Conservation (phyloP, 495 filamentous ascomycete species). For the Daldinia caldariorum region DNA sequence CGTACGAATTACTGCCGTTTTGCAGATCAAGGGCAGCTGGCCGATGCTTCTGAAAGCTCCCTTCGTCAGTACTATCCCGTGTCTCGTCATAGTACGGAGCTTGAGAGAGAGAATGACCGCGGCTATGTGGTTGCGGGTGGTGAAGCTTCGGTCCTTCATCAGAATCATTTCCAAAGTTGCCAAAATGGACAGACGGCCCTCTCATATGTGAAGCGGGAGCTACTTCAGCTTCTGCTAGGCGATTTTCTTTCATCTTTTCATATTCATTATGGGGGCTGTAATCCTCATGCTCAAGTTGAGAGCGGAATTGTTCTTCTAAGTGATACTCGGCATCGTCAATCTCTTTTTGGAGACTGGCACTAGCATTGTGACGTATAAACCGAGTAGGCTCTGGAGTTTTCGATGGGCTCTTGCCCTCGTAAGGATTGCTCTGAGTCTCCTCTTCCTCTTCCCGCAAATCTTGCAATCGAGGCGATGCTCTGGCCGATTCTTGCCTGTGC, state of each 20-base stretch:
- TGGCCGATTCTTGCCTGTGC: slow-evolving; percentile 59
- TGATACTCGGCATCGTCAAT: slow-evolving; percentile 88
- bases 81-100: slow-evolving; percentile 58
- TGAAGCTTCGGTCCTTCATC: slow-evolving; percentile 62
- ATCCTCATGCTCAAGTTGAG: slow-evolving; percentile 73
- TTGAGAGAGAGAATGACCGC: slow-evolving; percentile 66
- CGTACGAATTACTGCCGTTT: slow-evolving; percentile 64
- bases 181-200: slow-evolving; percentile 57
- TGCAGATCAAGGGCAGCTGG: slow-evolving; percentile 46
- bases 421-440: slow-evolving; percentile 54
- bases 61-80: slow-evolving; percentile 48
- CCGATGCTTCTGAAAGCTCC: slow-evolving; percentile 46
- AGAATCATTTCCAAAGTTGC: slow-evolving; percentile 56
- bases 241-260: slow-evolving; percentile 43
- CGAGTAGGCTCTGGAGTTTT: slow-evolving; percentile 58
- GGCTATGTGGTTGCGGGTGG: slow-evolving; percentile 69
- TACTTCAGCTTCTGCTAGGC: slow-evolving; percentile 29
- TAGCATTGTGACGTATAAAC: slow-evolving; percentile 55
- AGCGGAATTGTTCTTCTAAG: slow-evolving; percentile 75
- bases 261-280: slow-evolving; percentile 64
- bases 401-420: slow-evolving; percentile 59
- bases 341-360: slow-evolving; percentile 77
- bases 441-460: slow-evolving; percentile 66
- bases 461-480: slow-evolving; percentile 65
- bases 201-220: slow-evolving; percentile 46